These are phyloP conservation scores for Acanthamoeba castellanii DNA, from an alignment of 208 protist species.

Conservation along the genomic window DNA sequence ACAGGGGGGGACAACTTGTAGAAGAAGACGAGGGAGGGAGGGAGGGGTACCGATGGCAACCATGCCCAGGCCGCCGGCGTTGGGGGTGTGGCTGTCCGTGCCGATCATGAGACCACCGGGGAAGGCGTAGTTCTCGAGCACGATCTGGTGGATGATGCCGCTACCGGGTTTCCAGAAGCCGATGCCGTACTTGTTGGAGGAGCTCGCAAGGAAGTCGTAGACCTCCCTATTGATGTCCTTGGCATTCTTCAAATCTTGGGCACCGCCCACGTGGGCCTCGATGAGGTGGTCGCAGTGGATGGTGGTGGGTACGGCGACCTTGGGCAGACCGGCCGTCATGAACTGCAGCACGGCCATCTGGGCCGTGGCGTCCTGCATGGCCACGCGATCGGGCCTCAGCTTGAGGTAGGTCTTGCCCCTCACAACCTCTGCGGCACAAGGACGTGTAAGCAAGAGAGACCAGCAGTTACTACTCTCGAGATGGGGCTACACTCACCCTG, in stretches of 20 bases:
- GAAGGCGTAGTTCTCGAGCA: slow-evolving; percentile 92
- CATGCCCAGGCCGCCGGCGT: slow-evolving; percentile 87
- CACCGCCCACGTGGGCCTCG: slow-evolving; percentile 86
- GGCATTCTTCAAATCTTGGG: slow-evolving; percentile 84
- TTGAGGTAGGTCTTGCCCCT: slow-evolving; percentile 91
- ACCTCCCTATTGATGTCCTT: slow-evolving; percentile 87
- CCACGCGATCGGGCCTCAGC: slow-evolving; percentile 91
- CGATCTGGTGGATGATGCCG: slow-evolving; percentile 93
- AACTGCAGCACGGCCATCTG: slow-evolving; percentile 95
- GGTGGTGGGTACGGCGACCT: slow-evolving; percentile 90
- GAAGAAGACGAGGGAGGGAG: not conserved
- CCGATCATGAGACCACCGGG: slow-evolving; percentile 90
- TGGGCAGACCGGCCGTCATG: slow-evolving; percentile 90
- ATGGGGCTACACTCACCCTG: slow-evolving; percentile 38
- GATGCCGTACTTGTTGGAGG: slow-evolving; percentile 87
- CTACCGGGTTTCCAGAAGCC: slow-evolving; percentile 91
- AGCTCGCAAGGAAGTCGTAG: slow-evolving; percentile 91
- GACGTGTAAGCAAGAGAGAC: not conserved
- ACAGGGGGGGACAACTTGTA: too few species aligned
- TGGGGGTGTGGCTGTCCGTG: slow-evolving; percentile 89
- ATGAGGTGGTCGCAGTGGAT: slow-evolving; percentile 95
- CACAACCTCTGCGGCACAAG: slow-evolving; percentile 84
- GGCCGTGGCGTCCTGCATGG: slow-evolving; percentile 92
- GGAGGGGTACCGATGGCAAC: slow-evolving; percentile 69
- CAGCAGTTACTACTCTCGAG: not conserved